These are phyloP conservation scores for Flaveria robusta DNA, from an alignment of 129 eudicot species.

Conservation along the genomic window DNA sequence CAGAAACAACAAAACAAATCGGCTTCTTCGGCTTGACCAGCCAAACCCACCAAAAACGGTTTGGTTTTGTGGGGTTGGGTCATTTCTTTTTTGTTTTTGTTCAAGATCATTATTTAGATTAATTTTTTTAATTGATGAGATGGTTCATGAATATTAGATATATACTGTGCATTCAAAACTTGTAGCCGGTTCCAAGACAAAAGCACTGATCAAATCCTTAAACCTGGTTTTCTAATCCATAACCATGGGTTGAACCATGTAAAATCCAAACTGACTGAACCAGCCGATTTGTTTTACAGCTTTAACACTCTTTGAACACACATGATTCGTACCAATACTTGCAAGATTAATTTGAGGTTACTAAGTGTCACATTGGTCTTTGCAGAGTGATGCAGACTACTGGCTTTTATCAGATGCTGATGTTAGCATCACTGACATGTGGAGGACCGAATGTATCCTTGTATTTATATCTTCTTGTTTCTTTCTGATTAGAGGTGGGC, in stretches of 20 bases:
- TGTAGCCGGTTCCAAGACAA: neutral
- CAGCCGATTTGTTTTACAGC: neutral
- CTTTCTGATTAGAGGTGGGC: too few species aligned
- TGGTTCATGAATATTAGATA: neutral
- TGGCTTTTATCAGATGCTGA: conserved; percentile 86
- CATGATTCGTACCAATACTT: neutral
- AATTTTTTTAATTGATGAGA: neutral
- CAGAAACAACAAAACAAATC: neutral
- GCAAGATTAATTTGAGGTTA: neutral
- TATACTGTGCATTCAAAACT: neutral
- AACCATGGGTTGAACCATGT: neutral
- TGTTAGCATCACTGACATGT: conserved; percentile 87
- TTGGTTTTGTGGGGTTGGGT: neutral
- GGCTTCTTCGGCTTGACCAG: neutral
- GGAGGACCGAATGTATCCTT: conserved; percentile 84
- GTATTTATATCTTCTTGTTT: neutral
- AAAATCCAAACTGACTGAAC: neutral
- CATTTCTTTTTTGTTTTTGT: neutral
- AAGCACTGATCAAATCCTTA: neutral
- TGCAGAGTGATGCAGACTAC: conserved; percentile 92
- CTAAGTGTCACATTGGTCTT: conserved; percentile 19
- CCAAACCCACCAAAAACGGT: neutral
- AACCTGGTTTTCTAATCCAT: neutral
- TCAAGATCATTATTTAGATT: neutral
- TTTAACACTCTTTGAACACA: neutral